Evolutionary conservation across 179 eudicot genomes (phyloP).

Genomic region (Spinacia oleracea): DNA sequence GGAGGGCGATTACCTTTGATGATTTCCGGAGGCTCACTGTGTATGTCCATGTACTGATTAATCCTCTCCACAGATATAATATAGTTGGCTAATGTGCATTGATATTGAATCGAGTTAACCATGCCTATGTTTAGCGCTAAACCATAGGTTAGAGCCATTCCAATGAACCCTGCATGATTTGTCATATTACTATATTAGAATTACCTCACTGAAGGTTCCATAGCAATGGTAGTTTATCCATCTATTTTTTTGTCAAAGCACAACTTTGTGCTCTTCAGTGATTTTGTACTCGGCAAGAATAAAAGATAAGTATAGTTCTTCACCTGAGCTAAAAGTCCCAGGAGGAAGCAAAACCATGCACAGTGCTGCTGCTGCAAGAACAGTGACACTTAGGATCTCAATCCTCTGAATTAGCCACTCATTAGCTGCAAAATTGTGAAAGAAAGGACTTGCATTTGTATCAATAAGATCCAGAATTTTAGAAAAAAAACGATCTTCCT

Average conservation of each 20-base stretch:
- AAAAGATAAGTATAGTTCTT: neutral
- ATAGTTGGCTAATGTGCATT: conserved; percentile 58
- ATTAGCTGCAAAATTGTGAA: conserved; percentile 41
- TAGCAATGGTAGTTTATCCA: neutral
- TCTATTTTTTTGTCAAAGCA: neutral
- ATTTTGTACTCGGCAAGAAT: neutral
- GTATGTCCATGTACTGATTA: conserved; percentile 70
- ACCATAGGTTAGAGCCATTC: conserved; percentile 78
- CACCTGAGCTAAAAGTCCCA: conserved; percentile 75
- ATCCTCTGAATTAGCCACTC: conserved; percentile 80
- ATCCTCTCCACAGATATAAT: conserved; percentile 77
- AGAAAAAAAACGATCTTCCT: conserved; percentile 66
- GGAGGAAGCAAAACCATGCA: conserved; percentile 82
- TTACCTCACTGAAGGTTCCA: neutral
- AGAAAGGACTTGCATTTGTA: conserved; percentile 50
- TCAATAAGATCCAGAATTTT: conserved; percentile 67
- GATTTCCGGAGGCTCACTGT: conserved; percentile 75
- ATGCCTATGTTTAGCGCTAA: conserved; percentile 60
- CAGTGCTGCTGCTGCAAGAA: conserved; percentile 60
- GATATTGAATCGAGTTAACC: conserved; percentile 54
- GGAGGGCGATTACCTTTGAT: conserved; percentile 59
- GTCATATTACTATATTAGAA: neutral
- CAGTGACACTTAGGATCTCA: conserved; percentile 58
- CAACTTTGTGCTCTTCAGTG: neutral
- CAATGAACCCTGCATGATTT: conserved; percentile 57